These are phyloP conservation scores for Lodderomyces parapsilosis DNA, from an alignment of 1,139 yeast genomes.

Conservation along the genomic window DNA sequence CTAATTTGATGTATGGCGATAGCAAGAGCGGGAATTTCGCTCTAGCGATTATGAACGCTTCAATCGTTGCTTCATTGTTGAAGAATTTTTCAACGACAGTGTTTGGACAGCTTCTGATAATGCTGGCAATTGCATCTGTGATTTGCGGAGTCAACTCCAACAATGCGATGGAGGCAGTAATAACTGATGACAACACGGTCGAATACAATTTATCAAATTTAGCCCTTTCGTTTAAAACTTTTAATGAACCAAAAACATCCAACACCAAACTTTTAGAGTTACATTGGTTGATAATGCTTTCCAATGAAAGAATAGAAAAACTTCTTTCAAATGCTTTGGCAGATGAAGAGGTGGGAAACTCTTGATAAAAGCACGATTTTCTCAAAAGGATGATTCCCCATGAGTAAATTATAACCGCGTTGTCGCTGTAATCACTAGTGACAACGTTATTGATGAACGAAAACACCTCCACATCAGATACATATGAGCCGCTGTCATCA, in stretches of 20 bases:
- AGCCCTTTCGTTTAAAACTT: constrained; percentile 40
- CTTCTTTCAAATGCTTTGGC: constrained; percentile 14
- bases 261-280: constrained; percentile 46
- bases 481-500: constrained; percentile 35
- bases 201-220: constrained; percentile 54
- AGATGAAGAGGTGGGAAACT: constrained; percentile 18
- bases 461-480: constrained; percentile 44
- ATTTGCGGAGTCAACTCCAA: constrained; percentile 56
- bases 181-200: constrained; percentile 57
- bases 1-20: constrained; percentile 59
- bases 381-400: constrained; percentile 72
- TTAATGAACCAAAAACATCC: constrained; percentile 48
- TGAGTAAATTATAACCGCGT: constrained; percentile 57
- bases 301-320: constrained; percentile 15
- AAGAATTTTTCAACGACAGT: constrained; percentile 59
- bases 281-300: constrained; percentile 26
- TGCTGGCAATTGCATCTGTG: constrained; percentile 48
- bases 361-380: constrained; percentile 50
- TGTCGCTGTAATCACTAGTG: constrained; percentile 26
- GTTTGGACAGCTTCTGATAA: constrained; percentile 56
- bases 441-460: constrained; percentile 37
- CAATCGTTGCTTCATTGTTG: constrained; percentile 50
- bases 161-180: constrained; percentile 63
- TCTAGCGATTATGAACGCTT: constrained; percentile 57
- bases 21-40: constrained; percentile 77